Evolutionary conservation across 2,329 filamentous ascomycete species (phyloP).

Genomic region (Penicillium brasilianum): DNA sequence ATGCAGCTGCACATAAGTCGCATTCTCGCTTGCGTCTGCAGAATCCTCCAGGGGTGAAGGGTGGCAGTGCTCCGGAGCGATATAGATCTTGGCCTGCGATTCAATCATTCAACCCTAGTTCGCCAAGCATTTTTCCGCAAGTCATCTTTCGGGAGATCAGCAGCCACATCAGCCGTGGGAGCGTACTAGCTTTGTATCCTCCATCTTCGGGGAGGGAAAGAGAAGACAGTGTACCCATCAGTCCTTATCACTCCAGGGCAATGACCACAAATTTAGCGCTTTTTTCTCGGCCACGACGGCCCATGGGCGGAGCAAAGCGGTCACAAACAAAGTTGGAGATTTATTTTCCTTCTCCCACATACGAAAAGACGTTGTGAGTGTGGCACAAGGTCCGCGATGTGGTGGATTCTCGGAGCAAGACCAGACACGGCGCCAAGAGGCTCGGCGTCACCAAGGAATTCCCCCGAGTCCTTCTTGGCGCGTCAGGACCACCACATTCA

Average conservation of each 20-base stretch:
- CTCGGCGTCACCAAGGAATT: constrained; percentile 20
- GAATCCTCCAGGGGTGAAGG: neutral
- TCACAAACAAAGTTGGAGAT: neutral
- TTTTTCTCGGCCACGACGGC: neutral
- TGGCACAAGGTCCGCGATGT: neutral
- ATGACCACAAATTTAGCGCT: neutral
- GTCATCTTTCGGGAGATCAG: constrained; percentile 19
- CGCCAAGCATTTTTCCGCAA: constrained; percentile 19
- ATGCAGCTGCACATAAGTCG: constrained; percentile 4
- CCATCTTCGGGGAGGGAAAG: neutral
- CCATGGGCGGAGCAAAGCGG: neutral
- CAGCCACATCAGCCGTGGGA: constrained; percentile 6
- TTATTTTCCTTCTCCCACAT: neutral
- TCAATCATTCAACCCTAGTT: constrained; percentile 12
- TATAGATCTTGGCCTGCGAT: neutral
- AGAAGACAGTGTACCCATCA: neutral
- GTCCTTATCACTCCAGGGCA: neutral
- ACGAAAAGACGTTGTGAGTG: neutral
- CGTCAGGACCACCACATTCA: constrained; percentile 11
- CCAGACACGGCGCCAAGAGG: constrained; percentile 23
- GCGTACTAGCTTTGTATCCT: neutral
- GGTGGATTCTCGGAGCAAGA: constrained; percentile 12
- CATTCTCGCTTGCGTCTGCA: constrained; percentile 14
- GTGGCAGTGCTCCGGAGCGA: constrained; percentile 2
- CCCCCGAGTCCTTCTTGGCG: constrained; percentile 28